Evolutionary conservation across 257 asterid genomes (phyloP).

Genomic region (Thymus quinquecostatus): DNA sequence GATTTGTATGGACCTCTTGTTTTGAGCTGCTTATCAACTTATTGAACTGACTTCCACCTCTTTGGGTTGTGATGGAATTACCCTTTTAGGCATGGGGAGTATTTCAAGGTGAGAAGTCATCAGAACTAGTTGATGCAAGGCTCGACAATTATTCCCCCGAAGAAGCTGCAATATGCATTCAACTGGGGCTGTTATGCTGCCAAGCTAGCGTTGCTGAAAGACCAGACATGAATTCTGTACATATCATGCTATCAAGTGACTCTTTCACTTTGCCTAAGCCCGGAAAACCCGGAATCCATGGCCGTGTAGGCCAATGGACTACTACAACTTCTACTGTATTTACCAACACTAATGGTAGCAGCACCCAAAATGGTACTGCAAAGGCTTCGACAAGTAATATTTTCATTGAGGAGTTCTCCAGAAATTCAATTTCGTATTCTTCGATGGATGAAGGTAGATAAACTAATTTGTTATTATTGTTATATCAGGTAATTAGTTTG

Average conservation of each 20-base stretch:
- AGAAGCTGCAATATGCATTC: conserved; percentile 71
- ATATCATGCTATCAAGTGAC: conserved; percentile 64
- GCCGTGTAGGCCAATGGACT: conserved; percentile 63
- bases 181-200: conserved; percentile 79
- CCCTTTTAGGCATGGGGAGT: conserved; percentile 55
- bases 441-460: conserved; percentile 81
- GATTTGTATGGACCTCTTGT: neutral
- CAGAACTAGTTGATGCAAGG: conserved; percentile 58
- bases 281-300: conserved; percentile 76
- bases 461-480: neutral
- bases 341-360: conserved; percentile 49
- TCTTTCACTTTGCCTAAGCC: conserved; percentile 70
- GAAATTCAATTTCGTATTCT: conserved; percentile 81
- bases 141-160: conserved; percentile 45
- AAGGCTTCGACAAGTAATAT: conserved; percentile 43
- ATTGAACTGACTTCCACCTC: neutral
- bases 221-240: conserved; percentile 72
- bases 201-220: conserved; percentile 70
- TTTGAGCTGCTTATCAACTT: neutral
- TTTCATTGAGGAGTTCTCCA: conserved; percentile 60
- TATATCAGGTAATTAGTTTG: neutral
- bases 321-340: conserved; percentile 50
- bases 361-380: conserved; percentile 36
- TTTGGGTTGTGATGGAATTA: neutral
- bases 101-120: conserved; percentile 47